A percentile compares a stretch with the other conserved stretches of the same genome.
Evolutionary conservation across 306 rosid genomes (phyloP).

Genomic region (Adenanthera pavonina): DNA sequence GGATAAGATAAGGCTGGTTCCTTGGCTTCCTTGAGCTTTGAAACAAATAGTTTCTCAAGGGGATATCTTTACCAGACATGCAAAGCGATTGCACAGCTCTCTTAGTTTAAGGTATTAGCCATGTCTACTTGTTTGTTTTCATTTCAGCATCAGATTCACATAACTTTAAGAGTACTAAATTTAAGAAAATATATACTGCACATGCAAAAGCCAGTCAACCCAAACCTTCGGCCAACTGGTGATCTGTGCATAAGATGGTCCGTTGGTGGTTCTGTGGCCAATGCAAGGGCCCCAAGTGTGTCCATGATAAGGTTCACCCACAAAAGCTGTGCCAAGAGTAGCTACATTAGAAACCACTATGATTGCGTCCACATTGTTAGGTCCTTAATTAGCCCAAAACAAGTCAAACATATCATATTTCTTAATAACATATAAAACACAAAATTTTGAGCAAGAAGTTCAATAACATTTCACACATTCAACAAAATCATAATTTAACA

Average conservation of each 20-base stretch:
- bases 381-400: constrained; percentile 24
- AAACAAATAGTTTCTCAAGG: constrained; percentile 10
- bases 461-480: not conserved
- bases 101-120: not conserved
- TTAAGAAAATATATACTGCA: not conserved
- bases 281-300: constrained; percentile 96
- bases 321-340: constrained; percentile 70
- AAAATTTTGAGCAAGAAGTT: constrained; percentile 18
- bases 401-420: not conserved
- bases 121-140: constrained; percentile 18
- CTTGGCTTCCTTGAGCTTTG: not conserved
- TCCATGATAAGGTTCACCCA: constrained; percentile 99
- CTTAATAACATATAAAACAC: not conserved
- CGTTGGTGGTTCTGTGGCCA: constrained; percentile 98
- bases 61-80: not conserved
- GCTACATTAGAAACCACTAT: constrained; percentile 32
- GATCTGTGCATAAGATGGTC: constrained; percentile 82
- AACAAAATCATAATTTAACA: constrained; percentile 13
- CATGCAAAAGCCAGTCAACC: constrained; percentile 27
- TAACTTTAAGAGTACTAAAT: constrained; percentile 23
- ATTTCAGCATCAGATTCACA: constrained; percentile 2
- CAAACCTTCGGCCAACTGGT: constrained; percentile 97
- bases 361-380: not conserved
- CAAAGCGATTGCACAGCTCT: not conserved
- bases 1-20: not conserved